Evolutionary conservation across 2,329 filamentous ascomycete species (phyloP).

Genomic region (Exophiala calicioides): DNA sequence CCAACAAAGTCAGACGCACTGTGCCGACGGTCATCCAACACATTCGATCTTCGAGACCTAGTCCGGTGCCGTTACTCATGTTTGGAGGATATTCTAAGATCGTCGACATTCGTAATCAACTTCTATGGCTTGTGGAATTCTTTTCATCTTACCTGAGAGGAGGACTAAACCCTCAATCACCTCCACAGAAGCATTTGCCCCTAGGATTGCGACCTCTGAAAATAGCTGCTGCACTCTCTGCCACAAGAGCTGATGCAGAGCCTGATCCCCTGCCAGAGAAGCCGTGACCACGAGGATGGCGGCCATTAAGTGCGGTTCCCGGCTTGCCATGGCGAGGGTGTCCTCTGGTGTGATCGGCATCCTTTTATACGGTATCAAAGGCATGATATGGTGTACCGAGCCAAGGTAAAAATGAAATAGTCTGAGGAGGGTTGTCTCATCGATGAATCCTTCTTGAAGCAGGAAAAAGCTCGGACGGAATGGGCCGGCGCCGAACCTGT

Average conservation of each 20-base stretch:
- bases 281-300: slow-evolving; percentile 15
- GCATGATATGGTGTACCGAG: slow-evolving; percentile 17
- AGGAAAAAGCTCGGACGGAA: slow-evolving; percentile 16
- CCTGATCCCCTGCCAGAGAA: slow-evolving; percentile 11
- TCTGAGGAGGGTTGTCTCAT: slow-evolving; percentile 16
- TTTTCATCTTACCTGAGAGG: slow-evolving; percentile 11
- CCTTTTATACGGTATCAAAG: slow-evolving; percentile 17
- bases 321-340: slow-evolving; percentile 12
- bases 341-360: slow-evolving; percentile 16
- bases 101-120: too few species aligned
- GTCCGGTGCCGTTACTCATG: slow-evolving; percentile 11
- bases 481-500: not conserved
- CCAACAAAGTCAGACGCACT: slow-evolving; percentile 1
- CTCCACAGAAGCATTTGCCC: slow-evolving; percentile 13
- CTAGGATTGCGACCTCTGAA: slow-evolving; percentile 14
- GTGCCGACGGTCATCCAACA: slow-evolving; percentile 22
- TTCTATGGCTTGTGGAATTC: not conserved
- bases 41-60: slow-evolving; percentile 20
- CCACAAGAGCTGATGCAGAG: slow-evolving; percentile 15
- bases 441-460: slow-evolving; percentile 15
- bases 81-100: slow-evolving; percentile 21
- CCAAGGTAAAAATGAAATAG: slow-evolving; percentile 16
- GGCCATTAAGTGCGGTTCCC: slow-evolving; percentile 14
- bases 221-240: slow-evolving; percentile 17
- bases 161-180: slow-evolving; percentile 18